A percentile compares a stretch with the other conserved stretches of the same genome.
phyloP scores from a whole-genome alignment of 1,284 basidiomycete species.

The Rugosomyces carneus region DNA sequence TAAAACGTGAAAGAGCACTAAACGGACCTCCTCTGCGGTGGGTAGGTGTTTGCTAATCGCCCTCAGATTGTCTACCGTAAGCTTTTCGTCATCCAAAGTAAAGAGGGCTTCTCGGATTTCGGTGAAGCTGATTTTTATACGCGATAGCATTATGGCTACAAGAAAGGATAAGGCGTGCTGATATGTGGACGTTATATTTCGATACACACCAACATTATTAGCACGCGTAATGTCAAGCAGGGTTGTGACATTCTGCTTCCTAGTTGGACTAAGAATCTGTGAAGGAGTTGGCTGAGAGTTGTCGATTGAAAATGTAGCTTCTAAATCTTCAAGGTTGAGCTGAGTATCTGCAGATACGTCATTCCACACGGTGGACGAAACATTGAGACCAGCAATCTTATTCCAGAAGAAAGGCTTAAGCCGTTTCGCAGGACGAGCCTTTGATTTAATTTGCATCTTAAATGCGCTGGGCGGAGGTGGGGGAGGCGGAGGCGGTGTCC shows the following conservation, averaged over 20 bases:
- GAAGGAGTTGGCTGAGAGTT: constrained; percentile 34
- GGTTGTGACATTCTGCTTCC: constrained; percentile 60
- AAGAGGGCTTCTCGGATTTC: constrained; percentile 67
- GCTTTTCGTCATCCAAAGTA: constrained; percentile 58
- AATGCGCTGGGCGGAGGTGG: constrained; percentile 34
- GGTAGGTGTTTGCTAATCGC: constrained; percentile 71
- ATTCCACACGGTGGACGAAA: constrained; percentile 66
- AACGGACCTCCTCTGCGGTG: constrained; percentile 66
- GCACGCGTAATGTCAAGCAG: constrained; percentile 78
- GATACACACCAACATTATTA: constrained; percentile 69
- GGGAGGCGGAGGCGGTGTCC: constrained; percentile 33
- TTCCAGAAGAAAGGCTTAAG: constrained; percentile 91
- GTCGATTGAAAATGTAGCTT: constrained; percentile 69
- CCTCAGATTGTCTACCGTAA: constrained; percentile 69
- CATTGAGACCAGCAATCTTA: constrained; percentile 50
- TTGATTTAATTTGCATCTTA: constrained; percentile 25
- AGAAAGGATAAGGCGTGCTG: constrained; percentile 7
- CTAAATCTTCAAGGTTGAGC: constrained; percentile 67
- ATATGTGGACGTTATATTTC: constrained; percentile 6
- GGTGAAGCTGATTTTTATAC: constrained; percentile 59
- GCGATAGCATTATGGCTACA: constrained; percentile 74
- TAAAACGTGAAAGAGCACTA: neutral
- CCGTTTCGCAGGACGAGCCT: constrained; percentile 46
- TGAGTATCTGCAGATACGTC: constrained; percentile 39
- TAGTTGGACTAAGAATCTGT: constrained; percentile 37